Base-by-base conservation (phyloP, 2,329 filamentous ascomycete species). In the Mycosphaerella sp. region DNA sequence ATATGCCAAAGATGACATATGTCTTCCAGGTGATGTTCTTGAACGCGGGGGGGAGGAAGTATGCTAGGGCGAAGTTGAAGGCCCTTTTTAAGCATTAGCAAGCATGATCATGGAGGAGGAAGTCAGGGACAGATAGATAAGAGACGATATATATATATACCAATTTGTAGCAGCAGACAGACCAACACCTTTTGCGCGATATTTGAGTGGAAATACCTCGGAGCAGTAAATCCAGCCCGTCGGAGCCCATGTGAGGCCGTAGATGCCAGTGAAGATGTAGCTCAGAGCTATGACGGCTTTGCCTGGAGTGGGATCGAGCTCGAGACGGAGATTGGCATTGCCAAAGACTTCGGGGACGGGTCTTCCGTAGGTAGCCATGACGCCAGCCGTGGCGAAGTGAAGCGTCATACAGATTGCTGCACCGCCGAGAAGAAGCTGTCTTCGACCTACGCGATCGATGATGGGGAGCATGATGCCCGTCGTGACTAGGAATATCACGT, bases 1-100 rank as follows among this genome's bases (percentile, higher is more conserved):
- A 55, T 7, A 80, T 75, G 12, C 77, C 86, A 62, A 89, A 89
- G 55, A 89, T 75, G 67, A 88, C 79, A 68, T 89, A 77, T 1
- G 78, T 68, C 55, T 75, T 75, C 69, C 75, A 81, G 10, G 71
- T 72, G 61, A 82, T 82, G 62, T 80, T 80, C 39, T 71, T 67
- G 65, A 82, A 79, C 0, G 73, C 78, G 0, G 78, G 75, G 3
- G 79, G 79, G 1, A 79, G 74, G 64, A 80, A 81, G 43, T 80
- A 71, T 25, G 77, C 78, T n/a, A 82, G 70, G 0, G 78, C 79
- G 58, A 80, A 53, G 42, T 52, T 56, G 48, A 54, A 56, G 25
- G 50, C 50, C 49, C 6, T 34, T 5, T 34, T 14, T 42, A 28
- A 36, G 37, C 30, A 1, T 13, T 9, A 35, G 7, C 7, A 18